phyloP scores from a whole-genome alignment of 345 rosid genomes.

The Salix koriyanagi region DNA sequence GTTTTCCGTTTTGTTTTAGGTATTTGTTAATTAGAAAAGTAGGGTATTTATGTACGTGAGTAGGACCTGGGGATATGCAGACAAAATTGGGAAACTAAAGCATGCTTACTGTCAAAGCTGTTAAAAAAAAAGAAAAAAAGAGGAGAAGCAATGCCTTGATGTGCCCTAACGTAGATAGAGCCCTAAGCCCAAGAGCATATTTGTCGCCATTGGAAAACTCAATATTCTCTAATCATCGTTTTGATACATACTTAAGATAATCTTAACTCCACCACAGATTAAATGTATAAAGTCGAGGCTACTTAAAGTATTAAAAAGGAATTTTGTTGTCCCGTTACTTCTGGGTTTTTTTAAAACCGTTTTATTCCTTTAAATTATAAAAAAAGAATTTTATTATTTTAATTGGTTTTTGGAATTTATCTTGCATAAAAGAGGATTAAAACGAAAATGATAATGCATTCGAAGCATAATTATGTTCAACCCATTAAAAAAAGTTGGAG shows the following conservation, averaged over 20 bases:
- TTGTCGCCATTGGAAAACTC: constrained; percentile 66
- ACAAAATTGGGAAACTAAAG: background rate
- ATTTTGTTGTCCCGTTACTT: no score
- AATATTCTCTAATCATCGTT: constrained; percentile 42
- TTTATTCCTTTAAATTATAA: background rate
- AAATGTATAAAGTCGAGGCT: no score
- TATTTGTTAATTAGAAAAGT: no score
- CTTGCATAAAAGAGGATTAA: background rate
- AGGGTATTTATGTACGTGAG: no score
- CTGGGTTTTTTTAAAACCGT: background rate
- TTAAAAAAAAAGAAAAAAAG: background rate
- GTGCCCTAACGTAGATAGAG: constrained; percentile 6
- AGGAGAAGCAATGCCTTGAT: constrained; percentile 14
- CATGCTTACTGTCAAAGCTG: background rate
- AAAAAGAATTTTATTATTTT: no score
- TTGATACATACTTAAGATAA: background rate
- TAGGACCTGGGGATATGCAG: no score
- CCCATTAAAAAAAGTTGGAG: no score
- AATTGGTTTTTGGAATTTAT: background rate
- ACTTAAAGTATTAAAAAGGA: no score
- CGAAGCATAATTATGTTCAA: no score
- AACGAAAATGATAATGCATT: no score
- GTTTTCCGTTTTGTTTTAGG: no score
- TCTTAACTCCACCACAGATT: no score
- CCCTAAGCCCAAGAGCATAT: constrained; percentile 43